A percentile compares a stretch with the other conserved stretches of the same genome.
Evolutionary conservation across 345 rosid genomes (phyloP).

Genomic region (Populus ilicifolia): DNA sequence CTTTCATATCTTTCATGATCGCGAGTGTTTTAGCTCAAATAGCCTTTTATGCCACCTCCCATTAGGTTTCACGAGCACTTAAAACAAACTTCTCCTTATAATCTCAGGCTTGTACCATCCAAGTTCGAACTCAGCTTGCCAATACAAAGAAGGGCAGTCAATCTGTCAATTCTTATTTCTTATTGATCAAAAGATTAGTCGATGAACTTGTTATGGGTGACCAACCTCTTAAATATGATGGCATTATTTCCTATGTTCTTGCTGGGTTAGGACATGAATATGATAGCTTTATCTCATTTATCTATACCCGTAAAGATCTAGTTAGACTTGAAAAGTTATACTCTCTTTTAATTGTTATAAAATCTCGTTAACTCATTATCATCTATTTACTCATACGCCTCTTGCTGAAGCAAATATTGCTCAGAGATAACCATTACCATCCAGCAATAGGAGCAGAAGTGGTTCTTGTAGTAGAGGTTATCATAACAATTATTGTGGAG

Average conservation of each 20-base stretch:
- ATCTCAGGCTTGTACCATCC: neutral
- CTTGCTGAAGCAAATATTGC: too few species aligned
- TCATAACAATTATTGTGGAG: too few species aligned
- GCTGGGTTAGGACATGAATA: neutral
- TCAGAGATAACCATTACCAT: too few species aligned
- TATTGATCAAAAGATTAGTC: too few species aligned
- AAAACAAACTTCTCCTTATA: neutral
- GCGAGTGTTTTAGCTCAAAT: neutral
- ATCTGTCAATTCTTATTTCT: too few species aligned
- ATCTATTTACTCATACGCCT: neutral
- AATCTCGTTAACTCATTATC: neutral
- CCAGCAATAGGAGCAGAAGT: fast-evolving
- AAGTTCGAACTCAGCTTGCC: neutral
- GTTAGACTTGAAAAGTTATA: too few species aligned
- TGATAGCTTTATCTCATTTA: neutral
- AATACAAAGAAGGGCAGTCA: neutral
- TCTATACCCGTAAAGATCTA: too few species aligned
- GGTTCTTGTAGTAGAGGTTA: fast-evolving
- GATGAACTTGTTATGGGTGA: neutral
- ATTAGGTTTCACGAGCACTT: neutral
- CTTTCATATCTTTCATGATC: neutral
- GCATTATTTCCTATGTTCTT: too few species aligned
- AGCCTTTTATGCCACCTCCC: neutral
- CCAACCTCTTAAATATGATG: neutral
- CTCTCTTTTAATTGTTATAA: neutral